Evolutionary conservation across 2,329 filamentous ascomycete species (phyloP), one percentile per base, ranked within the genome.

Genomic region (Lecanicillium sp.): DNA sequence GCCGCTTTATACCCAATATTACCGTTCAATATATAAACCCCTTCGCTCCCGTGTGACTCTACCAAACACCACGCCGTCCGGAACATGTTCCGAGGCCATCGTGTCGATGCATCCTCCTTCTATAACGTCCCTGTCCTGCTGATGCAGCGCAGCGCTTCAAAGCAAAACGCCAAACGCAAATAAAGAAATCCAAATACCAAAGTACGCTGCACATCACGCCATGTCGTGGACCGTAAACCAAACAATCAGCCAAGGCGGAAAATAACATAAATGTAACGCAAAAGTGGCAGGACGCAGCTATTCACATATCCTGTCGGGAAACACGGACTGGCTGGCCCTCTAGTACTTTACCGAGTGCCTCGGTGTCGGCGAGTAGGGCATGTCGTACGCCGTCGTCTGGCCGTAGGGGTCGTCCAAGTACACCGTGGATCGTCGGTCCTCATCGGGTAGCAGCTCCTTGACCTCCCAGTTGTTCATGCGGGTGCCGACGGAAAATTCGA

Each of bases 401-500:
- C 68, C 71, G 45, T 78, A 79, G 2, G 75, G 74, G 46, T 82
- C 79, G 41, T 87, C 83, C 33, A 73, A 68, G 60, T 89, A 92
- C 33, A 84, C 63, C 3, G 85, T 88, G 17, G 69, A 69, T 42
- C 84, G 77, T 43, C 84, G 81, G 43, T 90, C 85, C 41, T 92
- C 87, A 48, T 92, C 86, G 32, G 82, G 77, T 14, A 92, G 71
- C 10, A 87, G 72, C 46, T 97, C 90, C 68, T 97, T 97, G 57
- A 97, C 84, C 58, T 98, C 92, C 92, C 92, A 98, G 61, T 92
- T 96, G 67, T 95, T 94, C 65, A 87, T 84, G 60, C 90, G 87
- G 43, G 87, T 87, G 48, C 90, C 90, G 36, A 98, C 92, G 3
- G 88, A 95, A 64, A 98, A 98, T 60, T 98, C 92, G 49, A 98